phyloP scores from a whole-genome alignment of 129 eudicot genomes.

The Kitagawia praeruptora region DNA sequence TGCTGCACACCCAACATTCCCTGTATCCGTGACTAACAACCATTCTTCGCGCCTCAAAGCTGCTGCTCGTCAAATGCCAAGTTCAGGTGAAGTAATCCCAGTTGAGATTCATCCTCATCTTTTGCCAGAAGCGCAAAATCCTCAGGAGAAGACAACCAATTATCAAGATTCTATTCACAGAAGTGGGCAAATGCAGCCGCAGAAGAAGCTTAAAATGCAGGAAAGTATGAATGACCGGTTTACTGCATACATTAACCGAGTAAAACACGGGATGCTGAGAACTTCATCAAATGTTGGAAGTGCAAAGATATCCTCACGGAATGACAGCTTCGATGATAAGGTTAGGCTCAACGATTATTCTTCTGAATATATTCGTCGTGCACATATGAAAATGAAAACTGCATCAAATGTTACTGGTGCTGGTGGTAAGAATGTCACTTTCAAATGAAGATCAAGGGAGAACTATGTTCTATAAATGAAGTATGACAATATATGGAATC shows the following conservation, averaged over 20 bases:
- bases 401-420: background rate
- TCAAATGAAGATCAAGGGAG: background rate
- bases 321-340: background rate
- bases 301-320: conserved; percentile 2
- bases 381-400: background rate
- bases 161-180: background rate
- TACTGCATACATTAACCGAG: background rate
- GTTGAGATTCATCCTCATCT: conserved; percentile 6
- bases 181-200: background rate
- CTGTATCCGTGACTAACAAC: background rate
- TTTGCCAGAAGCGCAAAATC: background rate
- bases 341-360: background rate
- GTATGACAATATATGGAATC: background rate
- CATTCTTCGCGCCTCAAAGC: background rate
- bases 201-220: conserved; percentile 1
- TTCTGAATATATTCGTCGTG: conserved; percentile 2
- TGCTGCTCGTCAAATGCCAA: background rate
- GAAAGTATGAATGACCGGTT: conserved; percentile 4
- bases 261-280: conserved; percentile 1
- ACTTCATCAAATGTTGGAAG: background rate
- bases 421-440: conserved; percentile 7
- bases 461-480: background rate
- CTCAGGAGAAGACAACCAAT: background rate
- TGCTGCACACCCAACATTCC: background rate
- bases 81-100: conserved; percentile 7